phyloP scores from a whole-genome alignment of 176 grass and related monocot genomes.

The Avena sativa region DNA sequence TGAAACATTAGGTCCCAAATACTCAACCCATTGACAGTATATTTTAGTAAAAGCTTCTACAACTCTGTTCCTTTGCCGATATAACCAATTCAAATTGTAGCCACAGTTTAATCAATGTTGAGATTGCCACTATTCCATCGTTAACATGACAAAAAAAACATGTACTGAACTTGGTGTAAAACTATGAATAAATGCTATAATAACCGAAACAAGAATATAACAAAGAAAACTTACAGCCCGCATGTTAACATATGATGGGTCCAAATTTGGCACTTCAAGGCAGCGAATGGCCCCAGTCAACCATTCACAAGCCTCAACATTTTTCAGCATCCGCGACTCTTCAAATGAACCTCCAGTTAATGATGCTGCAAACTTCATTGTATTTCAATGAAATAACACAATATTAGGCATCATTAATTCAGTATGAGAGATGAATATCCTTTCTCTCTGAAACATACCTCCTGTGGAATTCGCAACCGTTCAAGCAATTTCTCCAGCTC shows the following conservation, averaged over 20 bases:
- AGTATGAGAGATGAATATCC: slow-evolving; percentile 30
- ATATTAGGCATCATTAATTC: slow-evolving; percentile 35
- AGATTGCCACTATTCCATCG: slow-evolving; percentile 27
- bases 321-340: slow-evolving; percentile 94
- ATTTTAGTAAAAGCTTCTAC: background rate
- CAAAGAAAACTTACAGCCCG: slow-evolving; percentile 65
- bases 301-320: slow-evolving; percentile 99
- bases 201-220: slow-evolving; percentile 18
- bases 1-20: slow-evolving; percentile 17
- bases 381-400: slow-evolving; percentile 49
- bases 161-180: slow-evolving; percentile 4
- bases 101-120: slow-evolving; percentile 2
- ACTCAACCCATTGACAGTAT: background rate
- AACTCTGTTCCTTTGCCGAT: slow-evolving; percentile 3
- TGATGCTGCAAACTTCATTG: slow-evolving; percentile 67
- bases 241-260: slow-evolving; percentile 89
- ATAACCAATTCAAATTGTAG: slow-evolving; percentile 3
- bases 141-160: slow-evolving; percentile 38
- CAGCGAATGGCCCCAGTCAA: slow-evolving; percentile 79
- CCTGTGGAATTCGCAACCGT: slow-evolving; percentile 75
- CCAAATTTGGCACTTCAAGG: slow-evolving; percentile 89
- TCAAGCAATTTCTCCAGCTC: slow-evolving; percentile 90
- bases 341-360: slow-evolving; percentile 94
- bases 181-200: slow-evolving; percentile 29
- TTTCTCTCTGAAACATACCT: slow-evolving; percentile 62